Conservation (phyloP, 805 yeast species). For the Zygoascus bituminiphila region DNA sequence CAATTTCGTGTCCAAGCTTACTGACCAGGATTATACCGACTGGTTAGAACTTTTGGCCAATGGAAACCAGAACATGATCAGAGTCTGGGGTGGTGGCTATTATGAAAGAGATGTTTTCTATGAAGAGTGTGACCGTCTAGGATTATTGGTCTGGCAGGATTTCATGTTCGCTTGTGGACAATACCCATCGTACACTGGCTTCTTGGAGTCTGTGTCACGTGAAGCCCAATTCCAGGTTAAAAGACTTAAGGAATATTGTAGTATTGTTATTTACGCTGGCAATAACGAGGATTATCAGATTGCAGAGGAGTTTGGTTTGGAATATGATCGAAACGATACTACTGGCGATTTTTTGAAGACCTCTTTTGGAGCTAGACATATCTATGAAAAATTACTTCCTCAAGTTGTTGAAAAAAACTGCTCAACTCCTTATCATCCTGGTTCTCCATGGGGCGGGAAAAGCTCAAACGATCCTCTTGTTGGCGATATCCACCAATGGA, state of each 20-base stretch:
- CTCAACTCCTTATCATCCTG: conserved; percentile 36
- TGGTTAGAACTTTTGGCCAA: conserved; percentile 32
- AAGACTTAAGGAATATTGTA: conserved; percentile 36
- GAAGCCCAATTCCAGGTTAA: conserved; percentile 36
- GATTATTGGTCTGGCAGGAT: conserved; percentile 47
- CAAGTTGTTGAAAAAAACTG: conserved; percentile 23
- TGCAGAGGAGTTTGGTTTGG: conserved; percentile 32
- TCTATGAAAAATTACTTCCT: conserved; percentile 37
- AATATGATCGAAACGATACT: conserved; percentile 23
- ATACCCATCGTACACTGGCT: conserved; percentile 38
- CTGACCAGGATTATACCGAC: conserved; percentile 30
- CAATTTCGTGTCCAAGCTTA: conserved; percentile 30
- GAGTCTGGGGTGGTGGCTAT: conserved; percentile 46
- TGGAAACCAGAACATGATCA: conserved; percentile 39
- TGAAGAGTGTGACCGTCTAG: conserved; percentile 36
- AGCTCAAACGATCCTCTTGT: conserved; percentile 31
- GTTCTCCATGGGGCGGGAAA: conserved; percentile 43
- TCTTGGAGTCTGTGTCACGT: conserved; percentile 29
- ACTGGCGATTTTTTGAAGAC: conserved; percentile 16
- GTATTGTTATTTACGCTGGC: conserved; percentile 36
- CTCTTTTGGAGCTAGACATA: conserved; percentile 36
- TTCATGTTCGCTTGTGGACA: conserved; percentile 53
- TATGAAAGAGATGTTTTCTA: conserved; percentile 39
- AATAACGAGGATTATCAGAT: conserved; percentile 43
- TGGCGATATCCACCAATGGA: conserved; percentile 51